Evolutionary conservation across 768 basidiomycete genomes (phyloP), one percentile per base, ranked within the genome.

Genomic region (Serpula lacrymans): DNA sequence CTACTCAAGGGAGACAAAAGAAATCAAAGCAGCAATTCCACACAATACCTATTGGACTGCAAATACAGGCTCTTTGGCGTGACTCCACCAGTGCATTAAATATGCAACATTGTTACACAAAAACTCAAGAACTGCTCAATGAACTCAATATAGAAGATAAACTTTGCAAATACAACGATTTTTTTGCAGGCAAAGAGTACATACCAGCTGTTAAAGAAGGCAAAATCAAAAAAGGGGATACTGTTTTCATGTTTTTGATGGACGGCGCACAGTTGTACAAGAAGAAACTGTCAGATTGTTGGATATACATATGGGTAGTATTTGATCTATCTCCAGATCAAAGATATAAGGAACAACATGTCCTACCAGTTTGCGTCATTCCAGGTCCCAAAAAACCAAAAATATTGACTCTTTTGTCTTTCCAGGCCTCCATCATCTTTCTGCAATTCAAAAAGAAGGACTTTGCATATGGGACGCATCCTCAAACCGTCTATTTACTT

Each of bases 381-480:
- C 54, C 51, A 7, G 60, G 65, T 0, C 64, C 60, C 0, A 59
- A 63, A 27, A 56, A 60, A 7, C 57, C 59, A 1, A 62, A 64
- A 23, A 54, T 33, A 21, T 54, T 8, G 61, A 64, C 20, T 62
- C 58, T 2, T 62, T 55, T 40, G 30, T 64, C 10, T 59, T 51
- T 53, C 20, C 6, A 48, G 0, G 57, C 64, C 13, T 56, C 52
- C 3, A 67, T 59, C 42, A 18, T 59, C 1, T 61, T 48, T 30
- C 46, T 60, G 29, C 43, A 9, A 11, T 50, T 45, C 23, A 60
- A 43, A 53, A 46, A 1, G 59, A 62, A 21, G 60, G 64, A 2
- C 43, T 66, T 53, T 59, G 37, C 69, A 70, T 42, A 32, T 65
- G 6, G 28, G 52, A 2, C 60, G 57, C 1, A 21, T 66, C 8